Evolutionary conservation across 83 land plant genomes (phyloP).

Genomic region (Picea abies): DNA sequence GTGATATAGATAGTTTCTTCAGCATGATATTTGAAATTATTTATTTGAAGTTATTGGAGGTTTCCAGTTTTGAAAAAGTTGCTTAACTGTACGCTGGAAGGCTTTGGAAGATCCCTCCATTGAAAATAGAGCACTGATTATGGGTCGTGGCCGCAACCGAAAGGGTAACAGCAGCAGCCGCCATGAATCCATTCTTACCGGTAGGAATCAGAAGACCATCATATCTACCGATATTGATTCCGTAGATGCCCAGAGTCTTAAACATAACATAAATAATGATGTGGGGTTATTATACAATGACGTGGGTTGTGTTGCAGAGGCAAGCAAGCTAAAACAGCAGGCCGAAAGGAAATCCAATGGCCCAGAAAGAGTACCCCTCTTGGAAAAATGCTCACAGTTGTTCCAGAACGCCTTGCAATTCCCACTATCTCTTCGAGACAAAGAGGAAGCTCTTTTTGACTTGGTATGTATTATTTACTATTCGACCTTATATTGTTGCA

Average conservation of each 20-base stretch:
- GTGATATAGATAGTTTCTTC: too few species aligned
- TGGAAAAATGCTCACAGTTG: conserved; percentile 22
- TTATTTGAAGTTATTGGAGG: too few species aligned
- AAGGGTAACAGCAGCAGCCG: background rate
- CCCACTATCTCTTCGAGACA: conserved; percentile 9
- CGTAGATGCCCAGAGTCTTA: background rate
- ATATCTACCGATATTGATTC: background rate
- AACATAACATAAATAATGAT: too few species aligned
- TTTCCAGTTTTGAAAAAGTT: too few species aligned
- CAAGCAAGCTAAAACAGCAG: conserved; percentile 35
- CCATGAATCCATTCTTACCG: background rate
- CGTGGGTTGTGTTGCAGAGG: conserved; percentile 23
- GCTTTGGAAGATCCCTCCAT: too few species aligned
- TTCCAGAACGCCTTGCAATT: conserved; percentile 22
- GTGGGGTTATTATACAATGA: too few species aligned
- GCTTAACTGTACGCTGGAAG: too few species aligned
- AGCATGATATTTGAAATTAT: too few species aligned
- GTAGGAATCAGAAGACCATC: background rate
- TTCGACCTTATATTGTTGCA: too few species aligned
- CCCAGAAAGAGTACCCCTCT: conserved; percentile 20
- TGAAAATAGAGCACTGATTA: background rate
- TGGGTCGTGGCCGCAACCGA: background rate
- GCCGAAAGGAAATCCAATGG: conserved; percentile 38
- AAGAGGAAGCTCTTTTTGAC: background rate
- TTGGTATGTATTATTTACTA: background rate